Conservation (phyloP, 805 yeast species). For the Yueomyces sp. region DNA sequence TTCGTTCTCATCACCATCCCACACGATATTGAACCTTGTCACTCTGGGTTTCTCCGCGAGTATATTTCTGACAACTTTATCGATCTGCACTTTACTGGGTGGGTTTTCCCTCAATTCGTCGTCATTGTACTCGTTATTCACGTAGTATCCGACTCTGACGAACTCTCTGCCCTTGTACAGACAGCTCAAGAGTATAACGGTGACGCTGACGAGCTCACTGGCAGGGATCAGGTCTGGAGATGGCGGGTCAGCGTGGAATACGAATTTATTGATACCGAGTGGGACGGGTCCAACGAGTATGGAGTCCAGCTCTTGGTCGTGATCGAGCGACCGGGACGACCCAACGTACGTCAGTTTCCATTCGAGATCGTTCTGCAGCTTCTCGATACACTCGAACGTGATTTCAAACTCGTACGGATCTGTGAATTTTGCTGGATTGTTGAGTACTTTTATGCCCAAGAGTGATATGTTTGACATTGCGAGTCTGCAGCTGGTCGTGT, state of each 20-base stretch:
- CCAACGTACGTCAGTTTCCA: slow-evolving; percentile 98
- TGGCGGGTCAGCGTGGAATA: slow-evolving; percentile 93
- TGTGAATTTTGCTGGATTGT: slow-evolving; percentile 87
- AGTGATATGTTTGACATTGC: slow-evolving; percentile 86
- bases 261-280: slow-evolving; percentile 87
- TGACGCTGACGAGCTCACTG: slow-evolving; percentile 85
- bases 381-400: slow-evolving; percentile 93
- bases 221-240: slow-evolving; percentile 94
- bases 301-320: slow-evolving; percentile 93
- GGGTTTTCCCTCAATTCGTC: slow-evolving; percentile 91
- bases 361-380: slow-evolving; percentile 72
- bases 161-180: slow-evolving; percentile 88
- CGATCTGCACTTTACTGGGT: slow-evolving; percentile 85
- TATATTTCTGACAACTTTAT: slow-evolving; percentile 85
- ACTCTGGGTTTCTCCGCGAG: slow-evolving; percentile 96
- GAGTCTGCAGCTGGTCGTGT: neutral
- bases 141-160: slow-evolving; percentile 95
- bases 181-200: slow-evolving; percentile 86
- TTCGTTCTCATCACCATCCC: slow-evolving; percentile 61
- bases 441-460: slow-evolving; percentile 80
- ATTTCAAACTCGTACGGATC: slow-evolving; percentile 95
- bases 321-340: slow-evolving; percentile 83
- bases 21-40: slow-evolving; percentile 88
- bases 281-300: slow-evolving; percentile 98
- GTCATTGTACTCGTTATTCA: slow-evolving; percentile 88